Conservation (phyloP, 768 basidiomycete species). For the Sporobolomyces pararoseus region DNA sequence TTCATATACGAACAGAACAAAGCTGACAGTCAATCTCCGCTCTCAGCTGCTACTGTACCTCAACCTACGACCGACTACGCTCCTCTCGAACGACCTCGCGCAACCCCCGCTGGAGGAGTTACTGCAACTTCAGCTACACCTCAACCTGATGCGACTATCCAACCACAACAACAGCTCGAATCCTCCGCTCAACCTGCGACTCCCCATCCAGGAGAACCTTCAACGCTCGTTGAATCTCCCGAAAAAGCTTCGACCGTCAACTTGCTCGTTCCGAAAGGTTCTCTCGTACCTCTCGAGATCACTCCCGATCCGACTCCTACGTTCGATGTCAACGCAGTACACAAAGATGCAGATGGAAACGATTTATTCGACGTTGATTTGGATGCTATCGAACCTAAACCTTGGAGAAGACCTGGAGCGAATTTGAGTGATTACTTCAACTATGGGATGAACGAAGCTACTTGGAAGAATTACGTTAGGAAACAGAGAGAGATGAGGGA, state of each 20-base stretch:
- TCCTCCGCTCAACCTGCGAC: not conserved
- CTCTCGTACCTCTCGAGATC: slow-evolving; percentile 38
- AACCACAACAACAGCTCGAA: too few relatives aligned
- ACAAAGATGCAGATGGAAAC: slow-evolving; percentile 37
- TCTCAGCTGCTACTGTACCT: slow-evolving; percentile 13
- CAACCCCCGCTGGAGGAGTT: slow-evolving; percentile 42
- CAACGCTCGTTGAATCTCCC: not conserved
- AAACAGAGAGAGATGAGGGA: slow-evolving; percentile 76
- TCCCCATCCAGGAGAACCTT: not conserved
- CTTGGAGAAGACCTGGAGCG: slow-evolving; percentile 83
- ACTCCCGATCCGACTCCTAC: slow-evolving; percentile 45
- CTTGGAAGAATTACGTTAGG: slow-evolving; percentile 89
- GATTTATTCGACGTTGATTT: slow-evolving; percentile 47
- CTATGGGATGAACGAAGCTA: slow-evolving; percentile 95
- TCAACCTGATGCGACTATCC: slow-evolving; percentile 62
- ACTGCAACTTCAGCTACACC: slow-evolving; percentile 54
- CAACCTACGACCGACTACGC: slow-evolving; percentile 45
- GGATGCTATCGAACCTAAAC: slow-evolving; percentile 47
- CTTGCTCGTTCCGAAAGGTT: slow-evolving; percentile 42
- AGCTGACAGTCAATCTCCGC: not conserved
- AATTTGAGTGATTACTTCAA: slow-evolving; percentile 98
- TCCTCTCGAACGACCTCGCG: slow-evolving; percentile 42
- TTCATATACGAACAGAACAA: too few relatives aligned
- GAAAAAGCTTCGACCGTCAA: slow-evolving; percentile 39
- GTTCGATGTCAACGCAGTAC: slow-evolving; percentile 45